A percentile compares a stretch with the other conserved stretches of the same genome.
Conservation (phyloP, 2,329 filamentous ascomycete genomes). For the Catunica adiposa region DNA sequence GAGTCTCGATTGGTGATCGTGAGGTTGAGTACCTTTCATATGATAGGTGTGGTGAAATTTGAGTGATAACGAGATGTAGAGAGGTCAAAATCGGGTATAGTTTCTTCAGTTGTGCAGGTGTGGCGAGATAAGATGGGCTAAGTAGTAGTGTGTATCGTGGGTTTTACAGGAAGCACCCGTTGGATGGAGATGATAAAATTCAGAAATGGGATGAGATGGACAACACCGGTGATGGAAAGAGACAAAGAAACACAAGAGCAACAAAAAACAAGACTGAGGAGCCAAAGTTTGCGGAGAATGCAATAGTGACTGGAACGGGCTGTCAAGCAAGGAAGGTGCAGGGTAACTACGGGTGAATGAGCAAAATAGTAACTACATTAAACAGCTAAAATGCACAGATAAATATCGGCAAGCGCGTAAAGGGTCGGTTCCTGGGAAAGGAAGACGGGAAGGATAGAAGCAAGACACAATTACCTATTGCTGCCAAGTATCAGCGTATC, state of each 20-base stretch:
- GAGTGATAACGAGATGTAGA: no score
- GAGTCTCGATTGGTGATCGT: no score
- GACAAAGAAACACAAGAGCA: background rate
- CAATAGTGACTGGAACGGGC: background rate
- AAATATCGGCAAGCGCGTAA: background rate
- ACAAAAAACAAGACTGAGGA: background rate
- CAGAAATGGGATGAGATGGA: background rate
- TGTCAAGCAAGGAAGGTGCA: conserved; percentile 2
- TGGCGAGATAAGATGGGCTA: no score
- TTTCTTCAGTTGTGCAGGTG: no score
- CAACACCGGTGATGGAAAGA: background rate
- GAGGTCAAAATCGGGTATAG: no score
- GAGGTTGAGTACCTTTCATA: no score
- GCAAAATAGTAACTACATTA: background rate
- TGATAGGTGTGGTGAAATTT: no score
- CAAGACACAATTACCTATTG: background rate
- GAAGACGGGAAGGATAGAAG: background rate
- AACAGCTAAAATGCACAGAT: background rate
- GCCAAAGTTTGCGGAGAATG: background rate
- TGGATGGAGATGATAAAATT: background rate
- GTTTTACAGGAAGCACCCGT: no score
- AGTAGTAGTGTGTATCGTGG: no score
- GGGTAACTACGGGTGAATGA: background rate
- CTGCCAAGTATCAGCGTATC: no score
- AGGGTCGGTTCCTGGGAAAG: background rate